These are phyloP conservation scores for Fusarium nodosum DNA, from an alignment of 2,329 filamentous ascomycete genomes.

Conservation along the genomic window DNA sequence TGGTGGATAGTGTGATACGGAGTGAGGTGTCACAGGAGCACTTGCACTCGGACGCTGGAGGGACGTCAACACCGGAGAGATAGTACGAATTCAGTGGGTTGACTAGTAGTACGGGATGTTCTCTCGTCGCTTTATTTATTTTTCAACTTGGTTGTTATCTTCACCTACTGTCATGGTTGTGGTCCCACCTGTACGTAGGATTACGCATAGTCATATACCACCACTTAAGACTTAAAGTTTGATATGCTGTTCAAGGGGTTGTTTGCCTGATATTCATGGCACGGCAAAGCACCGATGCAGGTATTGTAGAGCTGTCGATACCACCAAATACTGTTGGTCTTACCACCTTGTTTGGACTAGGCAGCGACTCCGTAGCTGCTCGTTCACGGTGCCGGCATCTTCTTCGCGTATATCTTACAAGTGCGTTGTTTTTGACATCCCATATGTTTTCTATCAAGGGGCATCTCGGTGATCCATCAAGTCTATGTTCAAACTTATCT, in stretches of 20 bases:
- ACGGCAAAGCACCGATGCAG: not conserved
- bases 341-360: too few species aligned
- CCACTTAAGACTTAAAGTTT: conserved; percentile 33
- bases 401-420: not conserved
- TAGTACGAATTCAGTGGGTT: conserved; percentile 35
- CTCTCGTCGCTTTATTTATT: conserved; percentile 52
- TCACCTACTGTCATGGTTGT: conserved; percentile 39
- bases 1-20: conserved; percentile 31
- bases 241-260: not conserved
- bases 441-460: not conserved
- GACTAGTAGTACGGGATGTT: conserved; percentile 45
- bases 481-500: not conserved
- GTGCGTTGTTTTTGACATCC: not conserved
- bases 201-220: conserved; percentile 51
- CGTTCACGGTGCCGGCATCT: not conserved
- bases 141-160: conserved; percentile 48
- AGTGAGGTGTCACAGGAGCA: conserved; percentile 39
- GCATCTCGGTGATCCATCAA: not conserved
- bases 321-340: too few species aligned
- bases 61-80: conserved; percentile 30
- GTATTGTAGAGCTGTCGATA: not conserved
- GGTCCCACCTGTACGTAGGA: conserved; percentile 51
- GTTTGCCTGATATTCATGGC: not conserved
- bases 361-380: too few species aligned
- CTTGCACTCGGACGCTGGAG: conserved; percentile 17